Evolutionary conservation across 257 asterid genomes (phyloP).

Genomic region (Capsicum baccatum): DNA sequence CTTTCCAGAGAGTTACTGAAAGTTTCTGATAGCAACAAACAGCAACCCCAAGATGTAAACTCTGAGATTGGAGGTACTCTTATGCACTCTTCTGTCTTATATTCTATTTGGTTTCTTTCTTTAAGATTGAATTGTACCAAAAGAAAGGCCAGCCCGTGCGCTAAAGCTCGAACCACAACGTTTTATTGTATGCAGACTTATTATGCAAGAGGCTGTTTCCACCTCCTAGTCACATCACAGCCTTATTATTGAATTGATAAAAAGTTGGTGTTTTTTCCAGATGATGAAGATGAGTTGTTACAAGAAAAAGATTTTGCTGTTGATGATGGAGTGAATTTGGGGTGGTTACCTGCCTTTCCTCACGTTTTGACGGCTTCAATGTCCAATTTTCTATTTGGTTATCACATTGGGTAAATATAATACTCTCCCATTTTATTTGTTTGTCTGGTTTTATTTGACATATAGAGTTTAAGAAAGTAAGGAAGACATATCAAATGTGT

Average conservation of each 20-base stretch:
- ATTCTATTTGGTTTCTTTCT: conserved; percentile 20
- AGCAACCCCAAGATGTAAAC: conserved; percentile 27
- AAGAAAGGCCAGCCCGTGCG: no score
- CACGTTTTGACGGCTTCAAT: conserved; percentile 79
- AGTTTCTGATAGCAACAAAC: conserved; percentile 41
- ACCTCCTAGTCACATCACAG: no score
- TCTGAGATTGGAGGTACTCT: not conserved
- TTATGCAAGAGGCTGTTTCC: no score
- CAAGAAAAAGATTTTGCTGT: conserved; percentile 43
- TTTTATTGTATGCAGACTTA: no score
- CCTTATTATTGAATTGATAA: not conserved
- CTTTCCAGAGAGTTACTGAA: conserved; percentile 35
- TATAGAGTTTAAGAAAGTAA: no score
- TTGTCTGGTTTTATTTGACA: no score
- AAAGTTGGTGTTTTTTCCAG: conserved; percentile 36
- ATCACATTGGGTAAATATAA: conserved; percentile 73
- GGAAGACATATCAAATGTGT: no score
- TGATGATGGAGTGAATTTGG: conserved; percentile 69
- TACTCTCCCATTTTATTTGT: not conserved
- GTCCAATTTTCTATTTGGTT: conserved; percentile 90
- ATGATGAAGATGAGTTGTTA: conserved; percentile 40
- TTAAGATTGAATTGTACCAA: conserved; percentile 4
- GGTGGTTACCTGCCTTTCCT: conserved; percentile 79
- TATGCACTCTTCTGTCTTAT: conserved; percentile 7
- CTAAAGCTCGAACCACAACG: no score